Evolutionary conservation across 108 stramenopile species (phyloP).

Genomic region (Aureococcus anophagefferens): DNA sequence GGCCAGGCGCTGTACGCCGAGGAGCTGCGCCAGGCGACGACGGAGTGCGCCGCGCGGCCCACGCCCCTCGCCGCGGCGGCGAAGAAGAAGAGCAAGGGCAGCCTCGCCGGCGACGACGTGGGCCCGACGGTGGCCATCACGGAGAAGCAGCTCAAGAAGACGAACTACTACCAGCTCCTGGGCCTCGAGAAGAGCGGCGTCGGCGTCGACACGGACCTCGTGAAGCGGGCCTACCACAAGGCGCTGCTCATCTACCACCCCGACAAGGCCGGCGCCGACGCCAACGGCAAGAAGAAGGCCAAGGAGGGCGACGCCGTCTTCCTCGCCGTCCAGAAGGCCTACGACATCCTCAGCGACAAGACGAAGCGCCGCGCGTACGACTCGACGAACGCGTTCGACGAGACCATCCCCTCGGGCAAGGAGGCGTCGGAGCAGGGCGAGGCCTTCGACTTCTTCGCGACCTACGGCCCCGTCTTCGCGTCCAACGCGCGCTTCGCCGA

Average conservation of each 20-base stretch:
- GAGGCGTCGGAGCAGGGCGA: neutral
- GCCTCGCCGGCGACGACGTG: neutral
- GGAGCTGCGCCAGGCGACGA: too few species aligned
- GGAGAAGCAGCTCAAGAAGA: neutral
- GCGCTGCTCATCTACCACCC: slow-evolving; percentile 72
- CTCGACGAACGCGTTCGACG: slow-evolving; percentile 86
- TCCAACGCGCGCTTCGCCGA: slow-evolving; percentile 82
- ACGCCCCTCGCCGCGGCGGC: too few species aligned
- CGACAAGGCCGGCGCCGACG: slow-evolving; percentile 71
- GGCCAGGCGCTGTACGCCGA: too few species aligned
- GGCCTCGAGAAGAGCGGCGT: slow-evolving; percentile 47
- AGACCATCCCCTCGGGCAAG: slow-evolving; percentile 49
- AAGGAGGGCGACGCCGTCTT: slow-evolving; percentile 63
- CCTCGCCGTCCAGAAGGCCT: slow-evolving; percentile 85
- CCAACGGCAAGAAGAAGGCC: slow-evolving; percentile 36
- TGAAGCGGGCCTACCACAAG: slow-evolving; percentile 67
- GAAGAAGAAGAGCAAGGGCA: too few species aligned
- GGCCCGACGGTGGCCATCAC: neutral
- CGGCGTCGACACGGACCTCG: slow-evolving; percentile 36
- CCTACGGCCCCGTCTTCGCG: slow-evolving; percentile 75
- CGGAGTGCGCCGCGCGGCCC: too few species aligned
- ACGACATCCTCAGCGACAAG: slow-evolving; percentile 69
- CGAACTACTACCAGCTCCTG: slow-evolving; percentile 31
- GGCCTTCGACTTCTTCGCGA: slow-evolving; percentile 40
- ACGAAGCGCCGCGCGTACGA: slow-evolving; percentile 80